Evolutionary conservation across 371 early-diverging fungal genomes (phyloP).

Genomic region (Rhizopus sp.): DNA sequence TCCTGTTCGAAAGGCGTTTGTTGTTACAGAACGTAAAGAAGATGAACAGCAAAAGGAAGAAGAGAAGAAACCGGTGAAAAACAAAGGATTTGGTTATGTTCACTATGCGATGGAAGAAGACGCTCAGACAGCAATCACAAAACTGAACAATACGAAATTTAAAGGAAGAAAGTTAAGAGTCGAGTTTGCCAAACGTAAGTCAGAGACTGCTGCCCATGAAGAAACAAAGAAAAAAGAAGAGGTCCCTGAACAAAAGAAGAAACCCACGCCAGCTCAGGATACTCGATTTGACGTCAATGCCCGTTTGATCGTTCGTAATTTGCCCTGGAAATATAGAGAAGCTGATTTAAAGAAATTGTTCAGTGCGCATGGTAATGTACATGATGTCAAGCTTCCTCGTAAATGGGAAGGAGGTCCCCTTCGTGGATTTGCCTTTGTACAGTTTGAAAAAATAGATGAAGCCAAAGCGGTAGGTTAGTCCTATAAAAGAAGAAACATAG

Average conservation of each 20-base stretch:
- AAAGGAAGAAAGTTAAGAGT: slow-evolving; percentile 66
- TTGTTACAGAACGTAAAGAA: slow-evolving; percentile 60
- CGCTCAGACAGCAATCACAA: slow-evolving; percentile 77
- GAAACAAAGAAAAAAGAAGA: slow-evolving; percentile 24
- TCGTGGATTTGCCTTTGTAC: slow-evolving; percentile 90
- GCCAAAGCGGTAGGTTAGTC: slow-evolving; percentile 55
- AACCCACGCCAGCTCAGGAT: background rate
- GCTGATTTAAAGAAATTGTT: slow-evolving; percentile 60
- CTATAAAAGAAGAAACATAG: background rate
- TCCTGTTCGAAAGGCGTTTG: slow-evolving; percentile 89
- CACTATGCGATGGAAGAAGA: slow-evolving; percentile 88
- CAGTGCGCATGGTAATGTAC: slow-evolving; percentile 63
- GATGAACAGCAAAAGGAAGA: slow-evolving; percentile 7
- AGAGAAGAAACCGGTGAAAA: slow-evolving; percentile 43
- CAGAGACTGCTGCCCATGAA: slow-evolving; percentile 18
- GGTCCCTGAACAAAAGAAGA: slow-evolving; percentile 10
- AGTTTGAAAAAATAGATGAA: slow-evolving; percentile 67
- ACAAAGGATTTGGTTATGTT: slow-evolving; percentile 91
- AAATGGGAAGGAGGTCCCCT: slow-evolving; percentile 73
- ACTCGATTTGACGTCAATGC: slow-evolving; percentile 39
- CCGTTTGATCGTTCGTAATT: slow-evolving; percentile 89
- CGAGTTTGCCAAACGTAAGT: slow-evolving; percentile 67
- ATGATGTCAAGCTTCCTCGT: slow-evolving; percentile 73
- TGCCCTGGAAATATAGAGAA: slow-evolving; percentile 81
- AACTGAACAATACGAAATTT: slow-evolving; percentile 72